Evolutionary conservation across 805 yeast species (phyloP).

Genomic region (Yarrowia sp.): DNA sequence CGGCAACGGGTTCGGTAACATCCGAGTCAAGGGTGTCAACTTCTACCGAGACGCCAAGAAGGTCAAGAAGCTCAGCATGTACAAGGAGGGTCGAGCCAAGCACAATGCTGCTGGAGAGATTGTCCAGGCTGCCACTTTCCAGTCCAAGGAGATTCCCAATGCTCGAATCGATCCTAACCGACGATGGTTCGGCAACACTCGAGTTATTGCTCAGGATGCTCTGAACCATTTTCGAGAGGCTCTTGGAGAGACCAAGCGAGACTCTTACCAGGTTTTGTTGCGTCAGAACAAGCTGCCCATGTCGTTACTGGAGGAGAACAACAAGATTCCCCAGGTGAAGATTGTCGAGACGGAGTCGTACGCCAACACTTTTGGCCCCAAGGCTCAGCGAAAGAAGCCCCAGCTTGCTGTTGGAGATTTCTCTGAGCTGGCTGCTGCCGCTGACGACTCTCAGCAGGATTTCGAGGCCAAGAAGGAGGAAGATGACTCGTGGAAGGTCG

Average conservation of each 20-base stretch:
- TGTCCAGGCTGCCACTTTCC: conserved; percentile 81
- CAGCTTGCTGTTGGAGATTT: conserved; percentile 72
- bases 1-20: conserved; percentile 69
- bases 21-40: conserved; percentile 94
- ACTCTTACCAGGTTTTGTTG: conserved; percentile 80
- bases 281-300: conserved; percentile 91
- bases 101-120: conserved; percentile 87
- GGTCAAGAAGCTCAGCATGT: conserved; percentile 87
- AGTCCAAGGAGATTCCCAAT: conserved; percentile 78
- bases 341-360: conserved; percentile 88
- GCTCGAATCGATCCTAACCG: conserved; percentile 96
- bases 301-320: conserved; percentile 85
- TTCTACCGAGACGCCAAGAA: conserved; percentile 90
- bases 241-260: conserved; percentile 77
- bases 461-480: conserved; percentile 79
- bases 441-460: conserved; percentile 55
- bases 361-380: conserved; percentile 85
- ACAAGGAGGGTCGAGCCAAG: conserved; percentile 83
- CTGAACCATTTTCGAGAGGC: conserved; percentile 91
- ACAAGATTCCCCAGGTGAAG: conserved; percentile 71
- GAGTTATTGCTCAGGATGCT: conserved; percentile 97
- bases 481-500: conserved; percentile 55
- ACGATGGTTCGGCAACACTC: conserved; percentile 96
- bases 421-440: conserved; percentile 66
- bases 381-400: conserved; percentile 89